Evolutionary conservation across 371 early-diverging fungal species (phyloP), one percentile per base, ranked within the genome.

Genomic region (Conidiobolus incongruus): DNA sequence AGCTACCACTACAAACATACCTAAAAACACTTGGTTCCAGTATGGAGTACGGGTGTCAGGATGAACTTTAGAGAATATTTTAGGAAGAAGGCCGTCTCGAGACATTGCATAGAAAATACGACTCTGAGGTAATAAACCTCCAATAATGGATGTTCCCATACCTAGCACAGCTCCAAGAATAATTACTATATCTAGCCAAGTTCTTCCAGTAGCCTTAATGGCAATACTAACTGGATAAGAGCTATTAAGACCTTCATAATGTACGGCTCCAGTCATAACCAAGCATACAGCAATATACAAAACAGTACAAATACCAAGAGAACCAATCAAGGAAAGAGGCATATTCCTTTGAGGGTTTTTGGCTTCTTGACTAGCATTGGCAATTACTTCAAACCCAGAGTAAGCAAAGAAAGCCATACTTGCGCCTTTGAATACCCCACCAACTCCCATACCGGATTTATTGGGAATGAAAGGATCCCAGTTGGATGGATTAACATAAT

Each of bases 101-200:
- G 88, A 77, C 88, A 91, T 87, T 26, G 82, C 59, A 42, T 73
- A 75, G 47, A 89, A 79, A 30, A 91, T 85, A 47, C 89, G 84
- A 2, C 90, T 74, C 56, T 89, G 88, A 17, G 69, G n/a, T n/a
- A n/a, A n/a, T n/a, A 40, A 7, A 28, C 11, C 19, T 12, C 11
- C 40, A 15, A 40, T 40, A 11, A 40, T 13, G 8, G 40, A 13
- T 13, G 40, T 40, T 8, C 8, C n/a, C 29, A 40, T 28, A 19
- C 40, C 28, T 26, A 40, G 15, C 3, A 40, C 40, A 29, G 40
- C 40, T 16, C 84, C 86, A 2, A 85, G 26, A 23, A 70, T 68
- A 4, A 81, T 66, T 44, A 84, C 40, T 31, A 75, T 58, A 10
- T 68, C 69, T 24, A 84, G 62, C 85, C 83, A 84, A 16, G 40